A percentile compares a stretch with the other conserved stretches of the same genome.
Conservation (phyloP, 1,284 basidiomycete genomes). For the Marasmius sp. region DNA sequence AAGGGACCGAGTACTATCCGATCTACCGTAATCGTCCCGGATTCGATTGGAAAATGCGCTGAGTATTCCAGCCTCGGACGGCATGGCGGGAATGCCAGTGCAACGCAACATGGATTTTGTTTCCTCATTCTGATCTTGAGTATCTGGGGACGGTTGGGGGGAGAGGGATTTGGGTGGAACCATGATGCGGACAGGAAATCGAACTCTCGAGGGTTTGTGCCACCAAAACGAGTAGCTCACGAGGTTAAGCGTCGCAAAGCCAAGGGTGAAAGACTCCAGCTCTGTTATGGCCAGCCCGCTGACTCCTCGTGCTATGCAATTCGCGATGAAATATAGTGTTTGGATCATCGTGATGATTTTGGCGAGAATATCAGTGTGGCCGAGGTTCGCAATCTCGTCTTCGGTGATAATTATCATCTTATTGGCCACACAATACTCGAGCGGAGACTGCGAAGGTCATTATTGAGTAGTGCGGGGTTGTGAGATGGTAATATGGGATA, state of each 20-base stretch:
- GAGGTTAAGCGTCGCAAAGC: slow-evolving; percentile 25
- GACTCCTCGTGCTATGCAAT: slow-evolving; percentile 23
- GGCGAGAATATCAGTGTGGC: slow-evolving; percentile 27
- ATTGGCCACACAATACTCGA: not conserved
- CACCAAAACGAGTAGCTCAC: slow-evolving; percentile 32
- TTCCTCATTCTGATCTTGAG: no score
- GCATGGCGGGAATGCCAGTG: no score
- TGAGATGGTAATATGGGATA: not conserved
- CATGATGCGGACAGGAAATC: not conserved
- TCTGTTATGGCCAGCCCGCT: slow-evolving; percentile 25
- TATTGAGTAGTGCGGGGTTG: no score
- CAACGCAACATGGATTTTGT: no score
- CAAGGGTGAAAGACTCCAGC: slow-evolving; percentile 31
- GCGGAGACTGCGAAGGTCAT: not conserved
- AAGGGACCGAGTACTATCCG: no score
- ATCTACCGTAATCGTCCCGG: no score
- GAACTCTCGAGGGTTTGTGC: slow-evolving; percentile 31
- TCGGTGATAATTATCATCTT: slow-evolving; percentile 8
- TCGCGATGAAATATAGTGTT: slow-evolving; percentile 31
- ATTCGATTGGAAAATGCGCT: no score
- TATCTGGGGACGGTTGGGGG: no score
- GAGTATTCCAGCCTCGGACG: no score
- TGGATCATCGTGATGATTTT: slow-evolving; percentile 30
- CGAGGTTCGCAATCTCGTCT: slow-evolving; percentile 28
- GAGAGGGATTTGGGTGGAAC: no score